Base-by-base conservation (phyloP, 768 basidiomycete species). In the Clitopilus hobsonii region DNA sequence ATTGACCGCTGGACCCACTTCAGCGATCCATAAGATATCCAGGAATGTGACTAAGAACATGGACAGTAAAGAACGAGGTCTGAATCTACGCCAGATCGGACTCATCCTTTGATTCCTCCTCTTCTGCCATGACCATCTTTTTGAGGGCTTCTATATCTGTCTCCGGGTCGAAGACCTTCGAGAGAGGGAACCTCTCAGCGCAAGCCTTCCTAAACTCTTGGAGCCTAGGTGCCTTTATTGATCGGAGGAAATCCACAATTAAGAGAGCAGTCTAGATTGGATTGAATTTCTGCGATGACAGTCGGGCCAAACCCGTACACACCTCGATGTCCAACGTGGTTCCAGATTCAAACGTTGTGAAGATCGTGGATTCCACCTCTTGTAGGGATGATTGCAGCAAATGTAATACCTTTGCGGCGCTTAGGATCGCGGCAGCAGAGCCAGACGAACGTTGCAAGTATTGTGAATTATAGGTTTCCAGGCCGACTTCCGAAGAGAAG, bases 391-490 rank as follows among this genome's bases (percentile, higher is more conserved):
- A 67, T 2, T 74, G 73, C 45, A 91, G 69, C 5, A 66, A 59
- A 1, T 65, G 72, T 13, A 77, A 70, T 1, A 77, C 89, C 62
- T 78, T 77, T 5, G 91, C 91, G 38, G 74, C 76, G 2, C 83
- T 86, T 6, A 96, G 68, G 28, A 89, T 71, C 0, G 84, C 83
- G 1, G 66, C 58, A 0, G 82, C 74, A 8, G 77, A 77, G 0
- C 68, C 61, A 0, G 83, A 71, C 56, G 88, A 79, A 14, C 64
- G 73, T 63, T 94, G 89, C 11, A 93, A 77, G 66, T 86, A 93
- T 57, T 89, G 82, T 16, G 84, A 80, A 63, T 90, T 94, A 72
- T 79, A 88, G 0, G 77, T 78, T 38, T 88, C 84, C n/a, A 84
- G 62, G 0, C 85, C 77, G 1, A 85, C 58, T 24, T 80, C 79